These are phyloP conservation scores for Talaromyces liani DNA, from an alignment of 495 filamentous ascomycete species.

Conservation along the genomic window DNA sequence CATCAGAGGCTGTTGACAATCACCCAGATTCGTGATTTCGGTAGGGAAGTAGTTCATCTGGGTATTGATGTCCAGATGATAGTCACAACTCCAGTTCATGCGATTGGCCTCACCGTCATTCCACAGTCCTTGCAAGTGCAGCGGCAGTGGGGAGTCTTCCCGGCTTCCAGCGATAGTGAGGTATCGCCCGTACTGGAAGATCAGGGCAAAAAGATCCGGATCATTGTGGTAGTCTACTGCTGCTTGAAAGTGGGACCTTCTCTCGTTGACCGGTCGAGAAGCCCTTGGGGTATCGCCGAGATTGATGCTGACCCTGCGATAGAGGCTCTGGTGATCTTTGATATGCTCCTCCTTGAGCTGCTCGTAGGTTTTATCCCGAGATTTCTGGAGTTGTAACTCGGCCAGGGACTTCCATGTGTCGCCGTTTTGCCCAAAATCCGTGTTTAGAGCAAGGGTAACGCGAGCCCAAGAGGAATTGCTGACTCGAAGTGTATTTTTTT, in stretches of 20 bases:
- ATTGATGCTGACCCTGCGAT: not conserved
- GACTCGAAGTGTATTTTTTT: too few relatives aligned
- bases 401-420: too few relatives aligned
- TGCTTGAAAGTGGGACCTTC: not conserved
- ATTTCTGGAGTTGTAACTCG: too few relatives aligned
- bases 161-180: constrained; percentile 29
- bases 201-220: constrained; percentile 15
- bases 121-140: constrained; percentile 47
- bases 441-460: too few relatives aligned
- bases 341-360: too few relatives aligned
- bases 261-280: not conserved
- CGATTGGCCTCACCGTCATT: constrained; percentile 31
- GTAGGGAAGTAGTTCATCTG: constrained; percentile 51
- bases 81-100: constrained; percentile 36
- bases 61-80: constrained; percentile 46
- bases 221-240: constrained; percentile 6
- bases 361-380: too few relatives aligned
- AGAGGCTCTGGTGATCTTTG: too few relatives aligned
- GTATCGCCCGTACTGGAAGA: constrained; percentile 33
- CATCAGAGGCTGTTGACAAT: constrained; percentile 16
- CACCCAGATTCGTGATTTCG: constrained; percentile 25
- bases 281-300: not conserved
- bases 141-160: constrained; percentile 23
- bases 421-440: too few relatives aligned
- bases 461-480: too few relatives aligned